Evolutionary conservation across 805 yeast genomes (phyloP).

Genomic region (Debaryomyces maramus): DNA sequence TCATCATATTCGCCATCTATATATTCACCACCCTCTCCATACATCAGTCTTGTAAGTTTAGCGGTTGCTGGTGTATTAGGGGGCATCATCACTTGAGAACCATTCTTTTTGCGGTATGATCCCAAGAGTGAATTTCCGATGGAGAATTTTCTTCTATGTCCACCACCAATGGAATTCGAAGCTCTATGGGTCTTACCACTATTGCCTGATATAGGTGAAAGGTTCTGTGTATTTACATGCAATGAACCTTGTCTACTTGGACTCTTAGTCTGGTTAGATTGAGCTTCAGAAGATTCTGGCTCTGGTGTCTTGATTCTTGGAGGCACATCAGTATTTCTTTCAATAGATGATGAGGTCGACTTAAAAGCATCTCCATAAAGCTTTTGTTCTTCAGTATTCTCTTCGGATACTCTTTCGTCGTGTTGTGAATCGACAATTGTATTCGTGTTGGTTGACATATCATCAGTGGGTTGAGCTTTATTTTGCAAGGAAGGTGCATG

Average conservation of each 20-base stretch:
- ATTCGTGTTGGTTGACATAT: conserved; percentile 6
- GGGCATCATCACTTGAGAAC: conserved; percentile 41
- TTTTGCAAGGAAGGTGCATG: conserved; percentile 53
- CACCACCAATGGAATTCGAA: conserved; percentile 34
- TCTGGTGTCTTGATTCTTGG: conserved; percentile 29
- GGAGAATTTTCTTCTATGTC: conserved; percentile 63
- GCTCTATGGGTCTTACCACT: conserved; percentile 36
- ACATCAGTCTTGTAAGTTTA: conserved; percentile 28
- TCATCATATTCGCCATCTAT: conserved; percentile 32
- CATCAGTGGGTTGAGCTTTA: conserved; percentile 12
- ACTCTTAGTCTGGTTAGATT: conserved; percentile 16
- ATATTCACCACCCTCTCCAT: conserved; percentile 29
- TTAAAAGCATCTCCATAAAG: conserved; percentile 43
- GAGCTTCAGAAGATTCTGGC: conserved; percentile 12
- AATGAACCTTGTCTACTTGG: conserved; percentile 42
- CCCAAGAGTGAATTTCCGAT: conserved; percentile 58
- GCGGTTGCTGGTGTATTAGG: conserved; percentile 60
- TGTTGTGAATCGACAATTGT: conserved; percentile 3
- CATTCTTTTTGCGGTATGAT: conserved; percentile 49
- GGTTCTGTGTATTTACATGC: conserved; percentile 27
- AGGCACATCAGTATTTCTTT: conserved; percentile 17
- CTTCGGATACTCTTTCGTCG: conserved; percentile 16
- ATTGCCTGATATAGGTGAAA: conserved; percentile 33
- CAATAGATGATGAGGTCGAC: conserved; percentile 32
- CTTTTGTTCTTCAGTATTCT: conserved; percentile 30